Evolutionary conservation across 192 early-diverging fungal genomes (phyloP), one percentile per base, ranked within the genome.

Genomic region (Umbelopsis sp.): DNA sequence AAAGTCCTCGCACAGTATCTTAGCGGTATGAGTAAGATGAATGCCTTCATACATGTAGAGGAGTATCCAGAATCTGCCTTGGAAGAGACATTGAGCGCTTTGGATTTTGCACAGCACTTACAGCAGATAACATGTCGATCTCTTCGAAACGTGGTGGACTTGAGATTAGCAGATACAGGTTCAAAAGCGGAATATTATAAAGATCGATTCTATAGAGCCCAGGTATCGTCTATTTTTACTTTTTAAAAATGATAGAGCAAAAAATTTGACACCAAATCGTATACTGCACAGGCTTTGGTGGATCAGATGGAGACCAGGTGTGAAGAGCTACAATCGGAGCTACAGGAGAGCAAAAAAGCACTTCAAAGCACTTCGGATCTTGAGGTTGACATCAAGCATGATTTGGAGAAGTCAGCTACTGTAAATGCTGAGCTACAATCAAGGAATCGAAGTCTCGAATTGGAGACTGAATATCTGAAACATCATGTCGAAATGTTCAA

Each of bases 141-240:
- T 5, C 27, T 61, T 4, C 21, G 55, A n/a, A 61, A 61, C 18
- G 3, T 16, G 1, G 55, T 61, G 16, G 55, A 61, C 16, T 4
- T 30, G 12, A 61, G 30, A 15, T 2, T 61, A n/a, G 25, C 25
- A 61, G 55, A 61, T 12, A n/a, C 16, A n/a, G 30, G 16, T 16
- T 61, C 55, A 3, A 61, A 61, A n/a, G 30, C 55, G 18, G 55
- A 61, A 35, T 61, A 61, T n/a, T 61, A 61, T 16, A 61, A 35
- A 25, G 55, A 61, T 16, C 27, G 16, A 61, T 37, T 35, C 33
- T 35, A 61, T n/a, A 61, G 33, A 16, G 23, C 21, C 0, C 55
- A 61, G 55, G 55, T 61, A 61, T 2, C 1, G 11, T 37, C 37
- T 2, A 15, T 18, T 16, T 35, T 10, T 12, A 10, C 4, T 23